These are phyloP conservation scores for Suhomyces maxii DNA, from an alignment of 1,139 yeast genomes.

Conservation along the genomic window DNA sequence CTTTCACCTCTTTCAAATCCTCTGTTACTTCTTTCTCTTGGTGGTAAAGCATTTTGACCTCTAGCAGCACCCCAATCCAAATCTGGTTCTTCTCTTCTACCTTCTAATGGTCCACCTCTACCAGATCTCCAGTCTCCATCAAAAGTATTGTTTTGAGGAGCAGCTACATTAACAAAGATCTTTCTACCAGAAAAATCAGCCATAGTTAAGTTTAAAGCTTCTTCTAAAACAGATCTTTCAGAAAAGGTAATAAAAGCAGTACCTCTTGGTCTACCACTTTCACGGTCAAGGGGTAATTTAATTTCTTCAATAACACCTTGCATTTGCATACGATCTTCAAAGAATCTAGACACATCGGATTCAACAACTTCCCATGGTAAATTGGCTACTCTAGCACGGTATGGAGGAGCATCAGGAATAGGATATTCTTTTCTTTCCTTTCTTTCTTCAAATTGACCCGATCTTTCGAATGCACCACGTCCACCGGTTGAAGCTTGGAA, in stretches of 20 bases:
- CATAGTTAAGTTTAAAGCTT: constrained; percentile 65
- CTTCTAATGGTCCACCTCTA: constrained; percentile 39
- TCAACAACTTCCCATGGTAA: constrained; percentile 83
- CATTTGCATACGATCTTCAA: constrained; percentile 60
- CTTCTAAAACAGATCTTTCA: constrained; percentile 65
- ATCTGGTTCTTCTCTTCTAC: constrained; percentile 25
- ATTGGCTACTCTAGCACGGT: constrained; percentile 81
- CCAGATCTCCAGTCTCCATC: constrained; percentile 49
- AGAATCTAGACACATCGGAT: constrained; percentile 62
- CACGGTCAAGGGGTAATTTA: constrained; percentile 67
- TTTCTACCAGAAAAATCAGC: constrained; percentile 72
- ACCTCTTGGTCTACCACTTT: constrained; percentile 69
- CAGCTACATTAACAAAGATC: constrained; percentile 86
- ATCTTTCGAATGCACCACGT: constrained; percentile 9
- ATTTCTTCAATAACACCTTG: constrained; percentile 56
- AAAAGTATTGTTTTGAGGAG: constrained; percentile 63
- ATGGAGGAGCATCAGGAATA: constrained; percentile 90
- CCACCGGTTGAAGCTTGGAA: constrained; percentile 1
- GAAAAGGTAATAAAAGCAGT: constrained; percentile 83
- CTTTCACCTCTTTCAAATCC: constrained; percentile 17
- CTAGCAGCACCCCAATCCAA: constrained; percentile 40
- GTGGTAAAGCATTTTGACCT: constrained; percentile 33
- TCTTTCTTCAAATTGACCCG: constrained; percentile 16
- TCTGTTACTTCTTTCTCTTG: constrained; percentile 41
- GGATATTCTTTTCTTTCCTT: constrained; percentile 69